A percentile compares a stretch with the other conserved stretches of the same genome.
Evolutionary conservation across 1,139 yeast genomes (phyloP).

Genomic region (Hyphopichia khmerensis): DNA sequence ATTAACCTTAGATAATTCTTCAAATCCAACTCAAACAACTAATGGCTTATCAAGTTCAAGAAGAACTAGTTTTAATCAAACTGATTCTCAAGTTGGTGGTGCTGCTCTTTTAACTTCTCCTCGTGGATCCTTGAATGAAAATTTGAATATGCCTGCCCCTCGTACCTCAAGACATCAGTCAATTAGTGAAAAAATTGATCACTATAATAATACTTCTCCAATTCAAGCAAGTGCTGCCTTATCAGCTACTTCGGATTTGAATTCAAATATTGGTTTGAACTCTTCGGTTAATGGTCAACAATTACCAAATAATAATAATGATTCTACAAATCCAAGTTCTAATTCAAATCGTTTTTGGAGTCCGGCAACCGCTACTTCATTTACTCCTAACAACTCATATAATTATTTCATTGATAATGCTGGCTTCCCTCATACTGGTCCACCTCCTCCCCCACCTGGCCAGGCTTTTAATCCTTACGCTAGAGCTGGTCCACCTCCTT

Average conservation of each 20-base stretch:
- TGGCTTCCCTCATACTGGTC: conserved; percentile 2
- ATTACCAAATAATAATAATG: conserved; percentile 17
- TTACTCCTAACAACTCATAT: conserved; percentile 43
- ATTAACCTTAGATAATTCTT: conserved; percentile 26
- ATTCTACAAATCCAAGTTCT: conserved; percentile 7
- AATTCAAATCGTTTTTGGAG: conserved; percentile 55
- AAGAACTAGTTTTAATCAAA: conserved; percentile 49
- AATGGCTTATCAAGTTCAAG: conserved; percentile 22
- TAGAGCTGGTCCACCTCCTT: conserved; percentile 33
- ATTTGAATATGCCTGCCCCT: conserved; percentile 42
- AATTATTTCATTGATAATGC: conserved; percentile 28
- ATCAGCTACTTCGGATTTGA: conserved; percentile 30
- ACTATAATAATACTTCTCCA: conserved; percentile 52
- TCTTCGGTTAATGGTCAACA: conserved; percentile 15
- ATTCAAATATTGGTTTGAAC: conserved; percentile 9
- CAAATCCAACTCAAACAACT: conserved; percentile 6
- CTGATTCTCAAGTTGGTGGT: conserved; percentile 13
- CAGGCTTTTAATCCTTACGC: conserved; percentile 17
- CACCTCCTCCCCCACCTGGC: conserved; percentile 7
- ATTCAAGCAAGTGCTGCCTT: conserved; percentile 46
- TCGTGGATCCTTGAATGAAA: conserved; percentile 52
- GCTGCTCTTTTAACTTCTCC: conserved; percentile 27
- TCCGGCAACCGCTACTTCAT: conserved; percentile 61
- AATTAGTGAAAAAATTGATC: conserved; percentile 64
- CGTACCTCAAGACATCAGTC: conserved; percentile 54